These are phyloP conservation scores for Fusarium veterinarium DNA, from an alignment of 2,329 filamentous ascomycete genomes.

Conservation along the genomic window DNA sequence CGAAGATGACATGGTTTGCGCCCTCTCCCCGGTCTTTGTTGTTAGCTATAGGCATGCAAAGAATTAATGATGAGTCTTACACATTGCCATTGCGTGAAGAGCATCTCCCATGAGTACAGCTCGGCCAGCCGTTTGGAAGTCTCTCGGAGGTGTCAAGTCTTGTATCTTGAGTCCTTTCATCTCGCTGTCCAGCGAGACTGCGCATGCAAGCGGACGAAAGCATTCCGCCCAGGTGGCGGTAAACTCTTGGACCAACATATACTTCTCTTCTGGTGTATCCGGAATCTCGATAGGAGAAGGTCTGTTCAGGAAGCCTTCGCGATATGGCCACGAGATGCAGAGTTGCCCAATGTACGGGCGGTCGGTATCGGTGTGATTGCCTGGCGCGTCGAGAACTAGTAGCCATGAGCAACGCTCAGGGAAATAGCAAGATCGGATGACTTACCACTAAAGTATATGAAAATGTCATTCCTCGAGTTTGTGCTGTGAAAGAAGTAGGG, in stretches of 20 bases:
- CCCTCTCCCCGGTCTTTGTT: constrained; percentile 65
- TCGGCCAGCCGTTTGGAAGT: constrained; percentile 52
- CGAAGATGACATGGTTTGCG: constrained; percentile 66
- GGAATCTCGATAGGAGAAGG: constrained; percentile 54
- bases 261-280: constrained; percentile 50
- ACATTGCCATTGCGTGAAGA: constrained; percentile 70
- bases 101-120: constrained; percentile 65
- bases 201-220: constrained; percentile 56
- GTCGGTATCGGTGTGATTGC: constrained; percentile 49
- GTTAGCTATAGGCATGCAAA: rapidly evolving
- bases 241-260: constrained; percentile 57
- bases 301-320: constrained; percentile 49
- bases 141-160: constrained; percentile 58
- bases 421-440: background rate
- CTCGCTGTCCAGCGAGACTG: constrained; percentile 55
- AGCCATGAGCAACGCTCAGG: rapidly evolving
- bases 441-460: constrained; percentile 64
- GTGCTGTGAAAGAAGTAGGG: constrained; percentile 67
- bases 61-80: constrained; percentile 50
- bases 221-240: constrained; percentile 61
- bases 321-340: constrained; percentile 63
- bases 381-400: constrained; percentile 61
- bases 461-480: constrained; percentile 62
- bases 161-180: constrained; percentile 59
- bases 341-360: constrained; percentile 60